phyloP scores from a whole-genome alignment of 2,329 filamentous ascomycete genomes.

The Canariomyces notabilis region DNA sequence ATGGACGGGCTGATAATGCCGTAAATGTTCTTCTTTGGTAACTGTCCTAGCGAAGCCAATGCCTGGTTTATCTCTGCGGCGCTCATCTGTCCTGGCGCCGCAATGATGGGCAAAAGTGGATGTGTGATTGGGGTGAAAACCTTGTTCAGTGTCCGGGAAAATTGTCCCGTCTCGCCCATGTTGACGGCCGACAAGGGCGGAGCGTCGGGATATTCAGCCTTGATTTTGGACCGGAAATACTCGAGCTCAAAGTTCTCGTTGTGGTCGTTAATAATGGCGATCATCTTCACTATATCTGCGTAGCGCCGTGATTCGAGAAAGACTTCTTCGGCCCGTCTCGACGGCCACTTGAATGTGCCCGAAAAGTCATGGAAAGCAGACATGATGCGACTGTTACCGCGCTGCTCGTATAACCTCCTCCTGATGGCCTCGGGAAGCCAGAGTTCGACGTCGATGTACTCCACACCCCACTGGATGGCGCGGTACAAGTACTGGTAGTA shows the following conservation, averaged over 20 bases:
- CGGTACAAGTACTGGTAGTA: slow-evolving; percentile 77
- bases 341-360: slow-evolving; percentile 77
- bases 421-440: slow-evolving; percentile 78
- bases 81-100: slow-evolving; percentile 79
- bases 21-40: slow-evolving; percentile 75
- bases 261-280: slow-evolving; percentile 72
- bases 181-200: slow-evolving; percentile 79
- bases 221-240: slow-evolving; percentile 77
- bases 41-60: slow-evolving; percentile 70
- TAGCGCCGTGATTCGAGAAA: slow-evolving; percentile 69
- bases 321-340: slow-evolving; percentile 63
- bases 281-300: slow-evolving; percentile 88
- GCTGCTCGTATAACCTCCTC: slow-evolving; percentile 59
- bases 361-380: slow-evolving; percentile 91
- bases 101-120: slow-evolving; percentile 75
- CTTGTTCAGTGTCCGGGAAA: slow-evolving; percentile 77
- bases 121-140: slow-evolving; percentile 87
- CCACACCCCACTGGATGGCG: slow-evolving; percentile 82
- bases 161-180: slow-evolving; percentile 81
- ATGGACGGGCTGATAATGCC: slow-evolving; percentile 69
- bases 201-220: slow-evolving; percentile 59
- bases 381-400: slow-evolving; percentile 78
- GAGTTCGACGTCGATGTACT: slow-evolving; percentile 85
- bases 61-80: slow-evolving; percentile 80
- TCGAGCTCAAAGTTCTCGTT: slow-evolving; percentile 89